phyloP scores from a whole-genome alignment of 768 basidiomycete genomes.

The Trametes maxima region DNA sequence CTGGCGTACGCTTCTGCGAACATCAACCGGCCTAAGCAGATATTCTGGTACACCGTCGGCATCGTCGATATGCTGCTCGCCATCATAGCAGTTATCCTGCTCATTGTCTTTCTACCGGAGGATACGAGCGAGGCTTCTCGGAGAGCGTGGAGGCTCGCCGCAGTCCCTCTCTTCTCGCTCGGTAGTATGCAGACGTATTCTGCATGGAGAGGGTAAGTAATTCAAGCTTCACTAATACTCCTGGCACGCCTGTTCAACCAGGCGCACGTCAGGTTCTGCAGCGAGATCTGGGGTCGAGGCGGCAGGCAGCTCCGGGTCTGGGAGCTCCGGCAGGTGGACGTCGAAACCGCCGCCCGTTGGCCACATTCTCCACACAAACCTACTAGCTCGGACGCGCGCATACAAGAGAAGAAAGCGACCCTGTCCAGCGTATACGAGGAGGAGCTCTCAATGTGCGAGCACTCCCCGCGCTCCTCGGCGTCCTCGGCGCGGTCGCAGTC shows the following conservation, averaged over 20 bases:
- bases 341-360: slow-evolving; percentile 23
- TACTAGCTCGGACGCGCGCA: neutral
- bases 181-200: slow-evolving; percentile 39
- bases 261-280: slow-evolving; percentile 34
- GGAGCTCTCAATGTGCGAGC: neutral
- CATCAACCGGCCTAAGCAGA: slow-evolving; percentile 40
- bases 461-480: neutral
- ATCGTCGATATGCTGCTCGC: slow-evolving; percentile 30
- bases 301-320: slow-evolving; percentile 39
- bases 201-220: slow-evolving; percentile 37
- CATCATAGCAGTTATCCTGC: slow-evolving; percentile 29
- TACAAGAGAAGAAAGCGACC: neutral
- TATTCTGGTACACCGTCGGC: slow-evolving; percentile 39
- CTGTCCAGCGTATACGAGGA: neutral
- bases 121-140: slow-evolving; percentile 14
- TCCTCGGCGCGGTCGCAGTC: neutral
- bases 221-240: neutral
- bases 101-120: slow-evolving; percentile 6
- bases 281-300: slow-evolving; percentile 39
- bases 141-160: slow-evolving; percentile 37
- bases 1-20: slow-evolving; percentile 37
- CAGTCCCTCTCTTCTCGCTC: slow-evolving; percentile 33
- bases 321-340: slow-evolving; percentile 40
- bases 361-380: too few relatives aligned
- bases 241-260: neutral